A percentile compares a stretch with the other conserved stretches of the same genome.
Conservation (phyloP, 306 rosid genomes). For the Fragaria iinumae region DNA sequence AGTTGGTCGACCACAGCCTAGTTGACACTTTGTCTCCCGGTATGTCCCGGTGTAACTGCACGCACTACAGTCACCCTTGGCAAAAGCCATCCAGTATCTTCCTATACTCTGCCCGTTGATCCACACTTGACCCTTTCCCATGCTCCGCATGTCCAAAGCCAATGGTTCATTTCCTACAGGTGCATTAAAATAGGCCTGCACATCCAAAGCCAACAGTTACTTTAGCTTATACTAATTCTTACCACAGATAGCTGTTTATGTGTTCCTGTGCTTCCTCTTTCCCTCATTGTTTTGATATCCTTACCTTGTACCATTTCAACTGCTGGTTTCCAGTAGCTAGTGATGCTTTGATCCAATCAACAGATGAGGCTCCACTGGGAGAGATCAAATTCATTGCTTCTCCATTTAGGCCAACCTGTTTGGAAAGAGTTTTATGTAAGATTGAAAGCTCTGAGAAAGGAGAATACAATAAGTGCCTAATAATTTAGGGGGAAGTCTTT, state of each 20-base stretch:
- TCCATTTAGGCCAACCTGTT: conserved; percentile 86
- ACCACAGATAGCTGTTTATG: background rate
- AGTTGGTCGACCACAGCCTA: conserved; percentile 88
- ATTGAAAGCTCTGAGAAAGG: background rate
- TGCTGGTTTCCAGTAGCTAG: conserved; percentile 44
- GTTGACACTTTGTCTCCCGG: conserved; percentile 55
- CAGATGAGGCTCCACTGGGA: conserved; percentile 57
- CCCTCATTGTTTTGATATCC: background rate
- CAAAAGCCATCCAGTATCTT: conserved; percentile 91
- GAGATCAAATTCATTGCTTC: conserved; percentile 76
- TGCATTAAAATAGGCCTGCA: conserved; percentile 79
- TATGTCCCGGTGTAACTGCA: conserved; percentile 75
- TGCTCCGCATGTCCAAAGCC: conserved; percentile 80
- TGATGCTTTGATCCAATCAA: conserved; percentile 66
- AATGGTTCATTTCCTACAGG: conserved; percentile 70
- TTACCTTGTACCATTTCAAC: conserved; percentile 90
- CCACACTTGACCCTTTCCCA: conserved; percentile 99
- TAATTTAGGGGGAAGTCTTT: background rate
- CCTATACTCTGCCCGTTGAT: conserved; percentile 95
- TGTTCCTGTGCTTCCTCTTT: background rate
- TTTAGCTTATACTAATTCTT: conserved; percentile 11
- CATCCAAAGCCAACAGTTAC: conserved; percentile 8
- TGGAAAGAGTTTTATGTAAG: conserved; percentile 12
- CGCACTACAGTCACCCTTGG: conserved; percentile 65
- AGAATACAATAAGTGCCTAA: background rate